These are phyloP conservation scores for Austroboletus novae-zelandiae DNA, from an alignment of 1,284 basidiomycete species.

Conservation along the genomic window DNA sequence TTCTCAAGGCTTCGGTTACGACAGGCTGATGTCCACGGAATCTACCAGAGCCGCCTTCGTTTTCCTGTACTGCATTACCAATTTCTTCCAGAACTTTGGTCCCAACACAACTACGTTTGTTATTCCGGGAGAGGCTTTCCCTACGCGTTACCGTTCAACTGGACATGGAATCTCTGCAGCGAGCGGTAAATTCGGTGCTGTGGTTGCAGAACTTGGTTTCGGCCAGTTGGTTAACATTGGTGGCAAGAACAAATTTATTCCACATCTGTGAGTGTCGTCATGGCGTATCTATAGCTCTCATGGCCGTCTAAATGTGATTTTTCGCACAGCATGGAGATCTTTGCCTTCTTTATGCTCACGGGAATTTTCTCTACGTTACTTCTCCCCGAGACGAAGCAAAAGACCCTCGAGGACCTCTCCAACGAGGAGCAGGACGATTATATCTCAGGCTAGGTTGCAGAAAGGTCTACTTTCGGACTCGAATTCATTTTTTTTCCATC, in stretches of 20 bases:
- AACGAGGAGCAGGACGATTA: constrained; percentile 31
- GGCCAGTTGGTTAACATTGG: constrained; percentile 48
- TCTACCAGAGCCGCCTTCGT: constrained; percentile 49
- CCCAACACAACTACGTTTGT: constrained; percentile 73
- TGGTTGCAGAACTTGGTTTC: constrained; percentile 64
- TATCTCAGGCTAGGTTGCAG: constrained; percentile 31
- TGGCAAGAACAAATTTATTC: constrained; percentile 39
- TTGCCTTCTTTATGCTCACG: constrained; percentile 10
- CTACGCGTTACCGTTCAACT: constrained; percentile 68
- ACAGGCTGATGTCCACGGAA: constrained; percentile 43
- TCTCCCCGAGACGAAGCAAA: constrained; percentile 7
- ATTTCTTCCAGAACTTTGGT: constrained; percentile 56
- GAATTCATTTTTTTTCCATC: not conserved
- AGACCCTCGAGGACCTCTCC: constrained; percentile 6
- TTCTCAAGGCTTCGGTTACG: constrained; percentile 48
- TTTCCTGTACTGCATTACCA: constrained; percentile 58
- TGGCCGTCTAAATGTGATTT: not conserved
- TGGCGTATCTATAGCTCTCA: not conserved
- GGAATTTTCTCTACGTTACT: constrained; percentile 7
- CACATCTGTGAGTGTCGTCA: constrained; percentile 35
- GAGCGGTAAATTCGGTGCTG: constrained; percentile 64
- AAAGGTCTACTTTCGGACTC: not conserved
- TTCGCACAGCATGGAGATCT: not conserved
- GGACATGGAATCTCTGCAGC: constrained; percentile 69
- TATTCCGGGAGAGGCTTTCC: constrained; percentile 70